These are phyloP conservation scores for Quercus cerris DNA, from an alignment of 306 rosid species.

Conservation along the genomic window DNA sequence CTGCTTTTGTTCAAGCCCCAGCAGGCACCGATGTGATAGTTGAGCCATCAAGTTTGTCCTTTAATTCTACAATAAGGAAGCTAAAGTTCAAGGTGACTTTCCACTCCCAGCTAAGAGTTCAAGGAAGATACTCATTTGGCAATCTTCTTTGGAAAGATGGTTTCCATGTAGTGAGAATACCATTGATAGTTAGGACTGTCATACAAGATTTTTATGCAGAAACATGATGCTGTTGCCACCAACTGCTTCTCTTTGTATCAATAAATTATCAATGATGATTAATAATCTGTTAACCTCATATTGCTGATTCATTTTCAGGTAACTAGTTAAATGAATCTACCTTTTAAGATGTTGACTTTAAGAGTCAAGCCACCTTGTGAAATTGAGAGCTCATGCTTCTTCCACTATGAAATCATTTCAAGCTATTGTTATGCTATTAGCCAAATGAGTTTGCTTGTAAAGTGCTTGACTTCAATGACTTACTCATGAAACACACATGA, in stretches of 20 bases:
- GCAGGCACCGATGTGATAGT: conserved; percentile 34
- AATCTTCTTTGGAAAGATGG: conserved; percentile 60
- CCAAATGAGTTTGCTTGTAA: neutral
- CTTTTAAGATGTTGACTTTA: neutral
- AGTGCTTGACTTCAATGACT: neutral
- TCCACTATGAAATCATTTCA: neutral
- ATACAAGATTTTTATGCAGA: conserved; percentile 32
- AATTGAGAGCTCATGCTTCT: neutral
- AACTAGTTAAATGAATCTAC: neutral
- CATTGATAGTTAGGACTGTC: conserved; percentile 40
- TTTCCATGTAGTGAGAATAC: conserved; percentile 43
- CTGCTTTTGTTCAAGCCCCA: conserved; percentile 41
- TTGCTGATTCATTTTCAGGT: neutral
- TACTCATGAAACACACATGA: neutral
- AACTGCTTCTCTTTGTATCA: neutral
- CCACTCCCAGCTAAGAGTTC: conserved; percentile 31
- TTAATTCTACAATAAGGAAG: conserved; percentile 34
- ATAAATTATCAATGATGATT: neutral
- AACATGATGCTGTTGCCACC: conserved; percentile 16
- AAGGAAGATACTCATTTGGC: conserved; percentile 57
- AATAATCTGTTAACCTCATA: neutral
- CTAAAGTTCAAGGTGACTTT: conserved; percentile 43
- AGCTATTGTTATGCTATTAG: neutral
- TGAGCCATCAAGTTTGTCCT: conserved; percentile 35
- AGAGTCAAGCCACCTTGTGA: neutral